Evolutionary conservation across 225 moss, liverwort and hornwort genomes (phyloP), one percentile per base, ranked within the genome.

Genomic region (Pleurozium schreberi): DNA sequence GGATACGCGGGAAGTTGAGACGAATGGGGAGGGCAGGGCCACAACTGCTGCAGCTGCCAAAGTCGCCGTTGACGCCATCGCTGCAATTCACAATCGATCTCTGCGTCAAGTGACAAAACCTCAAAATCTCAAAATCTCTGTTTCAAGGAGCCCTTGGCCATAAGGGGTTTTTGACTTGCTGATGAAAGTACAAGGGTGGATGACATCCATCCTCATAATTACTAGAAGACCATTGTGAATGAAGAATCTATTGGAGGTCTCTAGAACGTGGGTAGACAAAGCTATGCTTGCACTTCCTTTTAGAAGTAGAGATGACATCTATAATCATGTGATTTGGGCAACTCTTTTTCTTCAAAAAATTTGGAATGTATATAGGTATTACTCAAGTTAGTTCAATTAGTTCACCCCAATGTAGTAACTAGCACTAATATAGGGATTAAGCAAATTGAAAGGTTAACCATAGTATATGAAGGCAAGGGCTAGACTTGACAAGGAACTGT

Each of bases 31-130:
- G 27, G 92, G 89, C 87, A 87, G 73, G 27, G 89, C 55, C 76
- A 83, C 89, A 62, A 78, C 89, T 86, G 87, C 76, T 86, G 90
- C 84, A 66, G 88, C 81, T 88, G 80, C 90, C n/a, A 84, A 53
- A n/a, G 87, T 66, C 27, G 85, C 82, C 40, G 70, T 87, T 19
- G 83, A 85, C 92, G 89, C 92, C 92, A 89, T 92, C 82, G 85
- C 92, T 83, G 85, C 85, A 91, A 90, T 49, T 74, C 33, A 12
- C 50, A 28, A 52, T 18, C 19, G 55, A 66, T 70, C 82, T 59
- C 82, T 71, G 82, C 53, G n/a, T 80, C 81, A 76, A 47, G 50
- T 49, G 70, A 69, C 36, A 49, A 52, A 70, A 19, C 11, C 86
- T 36, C 74, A 21, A 76, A 82, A 40, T 31, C 70, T 59, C 59